A percentile compares a stretch with the other conserved stretches of the same genome.
These are phyloP conservation scores for Oehlia diaphana DNA, from an alignment of 192 early-diverging fungal genomes.

Conservation along the genomic window DNA sequence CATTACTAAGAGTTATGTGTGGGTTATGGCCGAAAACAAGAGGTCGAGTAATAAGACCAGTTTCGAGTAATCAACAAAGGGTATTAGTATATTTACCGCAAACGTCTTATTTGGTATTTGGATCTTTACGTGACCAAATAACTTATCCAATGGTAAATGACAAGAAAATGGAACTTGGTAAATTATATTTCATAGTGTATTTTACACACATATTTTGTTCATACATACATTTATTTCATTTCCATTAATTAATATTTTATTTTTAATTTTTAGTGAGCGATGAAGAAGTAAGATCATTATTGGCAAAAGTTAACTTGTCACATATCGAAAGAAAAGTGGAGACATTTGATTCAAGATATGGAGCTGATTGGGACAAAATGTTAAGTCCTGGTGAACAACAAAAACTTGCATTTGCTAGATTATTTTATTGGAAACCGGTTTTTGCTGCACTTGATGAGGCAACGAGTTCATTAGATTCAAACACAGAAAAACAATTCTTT, in stretches of 20 bases:
- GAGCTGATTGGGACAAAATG: constrained; percentile 62
- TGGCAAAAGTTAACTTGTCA: constrained; percentile 40
- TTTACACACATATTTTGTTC: constrained; percentile 22
- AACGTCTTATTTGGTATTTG: constrained; percentile 58
- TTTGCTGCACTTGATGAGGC: constrained; percentile 79
- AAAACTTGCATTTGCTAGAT: constrained; percentile 64
- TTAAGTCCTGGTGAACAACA: constrained; percentile 81
- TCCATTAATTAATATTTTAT: constrained; percentile 24
- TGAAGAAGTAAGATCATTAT: constrained; percentile 38
- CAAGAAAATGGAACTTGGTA: constrained; percentile 34
- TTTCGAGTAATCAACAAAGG: neutral
- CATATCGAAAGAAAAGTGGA: constrained; percentile 41
- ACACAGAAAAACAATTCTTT: constrained; percentile 57
- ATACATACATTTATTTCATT: neutral
- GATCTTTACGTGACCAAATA: constrained; percentile 66
- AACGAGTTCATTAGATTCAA: constrained; percentile 64
- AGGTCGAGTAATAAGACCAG: constrained; percentile 49
- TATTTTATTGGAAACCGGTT: constrained; percentile 67
- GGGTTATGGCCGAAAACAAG: constrained; percentile 67
- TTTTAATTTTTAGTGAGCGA: constrained; percentile 43
- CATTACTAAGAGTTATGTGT: constrained; percentile 72
- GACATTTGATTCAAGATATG: constrained; percentile 46
- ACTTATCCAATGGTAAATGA: constrained; percentile 55
- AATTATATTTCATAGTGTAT: constrained; percentile 27
- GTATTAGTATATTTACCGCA: constrained; percentile 68